Conservation (phyloP, 2,329 filamentous ascomycete species). For the Calonectria montana region DNA sequence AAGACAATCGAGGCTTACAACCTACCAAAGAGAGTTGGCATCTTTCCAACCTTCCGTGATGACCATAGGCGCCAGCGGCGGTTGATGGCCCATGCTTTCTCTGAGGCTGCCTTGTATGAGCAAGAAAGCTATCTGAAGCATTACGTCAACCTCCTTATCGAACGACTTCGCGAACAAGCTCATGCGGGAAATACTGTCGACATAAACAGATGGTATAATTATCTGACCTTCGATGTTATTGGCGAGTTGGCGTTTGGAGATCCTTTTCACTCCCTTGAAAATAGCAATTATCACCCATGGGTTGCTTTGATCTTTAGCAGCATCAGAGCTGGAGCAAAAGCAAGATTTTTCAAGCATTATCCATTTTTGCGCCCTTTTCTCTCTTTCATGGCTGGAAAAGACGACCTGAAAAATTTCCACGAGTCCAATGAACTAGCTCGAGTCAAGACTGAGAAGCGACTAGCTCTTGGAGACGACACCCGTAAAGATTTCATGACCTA, state of each 20-base stretch:
- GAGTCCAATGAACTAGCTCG: background rate
- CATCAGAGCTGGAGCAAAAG: background rate
- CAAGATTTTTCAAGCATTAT: background rate
- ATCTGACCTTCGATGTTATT: background rate
- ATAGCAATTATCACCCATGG: background rate
- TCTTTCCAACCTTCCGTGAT: background rate
- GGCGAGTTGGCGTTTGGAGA: background rate
- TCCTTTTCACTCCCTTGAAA: background rate
- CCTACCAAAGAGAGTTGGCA: background rate
- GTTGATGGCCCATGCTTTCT: background rate
- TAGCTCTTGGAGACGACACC: background rate
- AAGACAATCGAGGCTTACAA: background rate
- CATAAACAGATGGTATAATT: background rate
- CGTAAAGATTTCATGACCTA: constrained; percentile 1
- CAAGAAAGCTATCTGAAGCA: background rate
- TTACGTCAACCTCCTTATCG: background rate
- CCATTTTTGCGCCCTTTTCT: background rate
- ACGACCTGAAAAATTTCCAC: background rate
- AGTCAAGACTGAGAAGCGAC: background rate
- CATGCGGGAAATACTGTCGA: background rate
- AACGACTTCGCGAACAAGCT: background rate
- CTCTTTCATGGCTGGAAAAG: background rate
- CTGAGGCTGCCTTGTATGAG: background rate
- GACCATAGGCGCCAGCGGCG: background rate
- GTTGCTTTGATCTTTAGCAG: background rate